Evolutionary conservation across 2,329 filamentous ascomycete species (phyloP), one percentile per base, ranked within the genome.

Genomic region (Penicillium sp.): DNA sequence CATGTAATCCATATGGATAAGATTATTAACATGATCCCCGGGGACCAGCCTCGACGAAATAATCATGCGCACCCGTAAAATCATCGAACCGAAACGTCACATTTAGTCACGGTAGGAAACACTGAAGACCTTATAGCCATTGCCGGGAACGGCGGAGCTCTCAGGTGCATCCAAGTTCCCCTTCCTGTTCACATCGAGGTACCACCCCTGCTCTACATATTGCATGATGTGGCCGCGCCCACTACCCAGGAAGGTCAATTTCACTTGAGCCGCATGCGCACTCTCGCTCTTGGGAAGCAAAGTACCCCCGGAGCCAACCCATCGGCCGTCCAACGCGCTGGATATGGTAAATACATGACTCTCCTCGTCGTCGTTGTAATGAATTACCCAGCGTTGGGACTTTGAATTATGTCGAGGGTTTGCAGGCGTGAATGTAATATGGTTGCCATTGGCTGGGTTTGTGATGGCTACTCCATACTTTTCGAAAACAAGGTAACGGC

Each of bases 401-500:
- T 70, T 68, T 27, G 61, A 58, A 3, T 71, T 62, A 53, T 80
- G 77, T 3, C 61, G 54, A 0, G 61, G 30, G 1, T 62, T 66
- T 1, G 68, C 66, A 27, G 52, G 52, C 3, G 58, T 62, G 16
- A 52, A 55, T 38, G 49, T 66, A 28, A 60, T 11, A 3, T 38
- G 25, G 19, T 38, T 40, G 8, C 46, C 38, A 6, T 51, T 48
- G 31, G 56, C 55, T 3, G 60, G 48, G 45, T 72, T 73, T 7
- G 65, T 65, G 13, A 80, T 66, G 0, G 76, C 76, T 14, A 60
- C 66, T n/a, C 74, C 74, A 29, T 66, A 62, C 46, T 67, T 63
- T 57, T 79, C 77, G 46, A 81, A 76, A 4, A 76, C 74, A 12
- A 81, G 68, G 56, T 76, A 80, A 14, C 78, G 76, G 10, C 79